Conservation (phyloP, 192 early-diverging fungal species). For the Coemansia sp. region DNA sequence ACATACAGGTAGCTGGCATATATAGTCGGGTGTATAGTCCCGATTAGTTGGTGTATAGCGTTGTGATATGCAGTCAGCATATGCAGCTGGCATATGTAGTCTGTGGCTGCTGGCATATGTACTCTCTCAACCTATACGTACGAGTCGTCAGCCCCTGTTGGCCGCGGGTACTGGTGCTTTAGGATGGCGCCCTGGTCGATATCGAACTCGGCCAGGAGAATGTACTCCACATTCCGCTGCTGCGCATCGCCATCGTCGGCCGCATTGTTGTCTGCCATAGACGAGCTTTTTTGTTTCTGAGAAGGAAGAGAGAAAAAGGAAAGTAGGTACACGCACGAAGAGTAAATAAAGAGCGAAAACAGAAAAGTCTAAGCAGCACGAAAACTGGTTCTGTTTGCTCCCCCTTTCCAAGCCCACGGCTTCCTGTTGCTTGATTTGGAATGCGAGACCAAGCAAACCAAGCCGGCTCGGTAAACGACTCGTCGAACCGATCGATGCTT, state of each 20-base stretch:
- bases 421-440: too few species aligned
- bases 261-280: constrained; percentile 18
- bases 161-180: constrained; percentile 82
- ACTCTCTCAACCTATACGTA: constrained; percentile 22
- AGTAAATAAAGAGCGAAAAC: not conserved
- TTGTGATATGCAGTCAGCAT: too few species aligned
- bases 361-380: not conserved
- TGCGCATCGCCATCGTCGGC: constrained; percentile 13
- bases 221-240: constrained; percentile 69
- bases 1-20: not conserved
- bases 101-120: constrained; percentile 1
- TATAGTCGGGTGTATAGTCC: too few species aligned
- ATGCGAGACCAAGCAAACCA: not conserved
- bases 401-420: not conserved
- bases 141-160: constrained; percentile 83
- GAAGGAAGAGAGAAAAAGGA: constrained; percentile 7
- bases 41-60: too few species aligned
- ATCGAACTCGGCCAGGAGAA: constrained; percentile 93
- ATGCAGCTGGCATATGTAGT: not conserved
- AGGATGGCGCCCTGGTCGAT: constrained; percentile 90
- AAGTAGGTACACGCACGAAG: not conserved
- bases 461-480: not conserved
- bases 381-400: too few species aligned
- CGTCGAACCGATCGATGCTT: not conserved
- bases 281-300: not conserved